A percentile compares a stretch with the other conserved stretches of the same genome.
These are phyloP conservation scores for Globisporangium acanthophoron DNA, from an alignment of 352 stramenopile species.

Conservation along the genomic window DNA sequence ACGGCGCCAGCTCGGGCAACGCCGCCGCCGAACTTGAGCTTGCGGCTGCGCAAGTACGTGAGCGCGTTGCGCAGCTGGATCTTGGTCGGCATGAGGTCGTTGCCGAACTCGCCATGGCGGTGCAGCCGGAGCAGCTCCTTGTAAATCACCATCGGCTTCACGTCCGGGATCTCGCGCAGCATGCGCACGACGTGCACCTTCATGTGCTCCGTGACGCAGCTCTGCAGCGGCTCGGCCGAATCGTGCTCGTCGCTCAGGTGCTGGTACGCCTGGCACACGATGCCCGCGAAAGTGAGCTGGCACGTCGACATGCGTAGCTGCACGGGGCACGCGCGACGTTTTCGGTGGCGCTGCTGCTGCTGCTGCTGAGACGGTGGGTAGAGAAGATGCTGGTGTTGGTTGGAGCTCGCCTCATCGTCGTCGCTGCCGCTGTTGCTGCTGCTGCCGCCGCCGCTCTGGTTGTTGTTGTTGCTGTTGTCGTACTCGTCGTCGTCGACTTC, in stretches of 20 bases:
- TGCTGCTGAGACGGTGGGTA: too few species aligned
- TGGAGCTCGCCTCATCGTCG: too few species aligned
- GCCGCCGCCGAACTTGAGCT: constrained; percentile 37
- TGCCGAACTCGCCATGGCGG: constrained; percentile 44
- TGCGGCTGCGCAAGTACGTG: constrained; percentile 76
- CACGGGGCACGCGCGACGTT: constrained; percentile 48
- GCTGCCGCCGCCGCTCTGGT: not conserved
- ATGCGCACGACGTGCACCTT: constrained; percentile 67
- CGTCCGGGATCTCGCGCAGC: constrained; percentile 50
- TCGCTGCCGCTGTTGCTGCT: not conserved
- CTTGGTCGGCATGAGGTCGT: constrained; percentile 77
- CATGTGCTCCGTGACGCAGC: constrained; percentile 70
- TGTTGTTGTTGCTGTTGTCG: constrained; percentile 20
- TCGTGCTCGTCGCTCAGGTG: constrained; percentile 35
- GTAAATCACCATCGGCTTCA: constrained; percentile 78
- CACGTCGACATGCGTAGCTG: constrained; percentile 81
- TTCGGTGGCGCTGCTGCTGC: constrained; percentile 10
- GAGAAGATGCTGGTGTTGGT: too few species aligned
- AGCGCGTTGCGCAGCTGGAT: constrained; percentile 77
- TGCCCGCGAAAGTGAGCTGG: constrained; percentile 63
- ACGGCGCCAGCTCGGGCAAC: constrained; percentile 5
- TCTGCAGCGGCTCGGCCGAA: constrained; percentile 66
- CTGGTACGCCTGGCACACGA: constrained; percentile 64
- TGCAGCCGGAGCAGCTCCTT: constrained; percentile 60
- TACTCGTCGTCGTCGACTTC: constrained; percentile 9